Evolutionary conservation across 345 rosid genomes (phyloP), one percentile per base, ranked within the genome.

Genomic region (Syzygium oleosum): DNA sequence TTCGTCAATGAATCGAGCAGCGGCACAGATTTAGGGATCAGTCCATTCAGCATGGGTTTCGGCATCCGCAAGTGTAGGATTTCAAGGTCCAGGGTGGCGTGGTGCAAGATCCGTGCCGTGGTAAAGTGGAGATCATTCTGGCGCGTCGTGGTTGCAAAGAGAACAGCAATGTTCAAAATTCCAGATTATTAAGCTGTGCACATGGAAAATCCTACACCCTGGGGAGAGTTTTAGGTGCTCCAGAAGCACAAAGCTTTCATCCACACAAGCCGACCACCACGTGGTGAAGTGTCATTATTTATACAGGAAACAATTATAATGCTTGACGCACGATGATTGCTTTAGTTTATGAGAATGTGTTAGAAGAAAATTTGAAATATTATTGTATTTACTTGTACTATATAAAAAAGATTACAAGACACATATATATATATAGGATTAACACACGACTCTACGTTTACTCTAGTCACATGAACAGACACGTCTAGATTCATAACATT

Each of bases 51-150:
- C 85, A 90, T 88, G 4, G 83, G 85, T 55, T 86, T 65, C 11
- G 79, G 89, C 68, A 84, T 91, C 80, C 90, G 41, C 73, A 19
- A 88, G 61, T 89, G 87, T 13, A 90, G 88, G 54, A 86, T 86
- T 17, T 87, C 91, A 83, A 90, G 90, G 61, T 91, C 95, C 1
- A 94, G 87, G 89, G 95, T 89, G 7, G 86, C 94, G 17, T 94
- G 98, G 99, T 92, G 94, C 85, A 94, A 94, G 93, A 86, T 96
- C 38, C 88, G 94, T 56, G 95, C 98, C 21, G 95, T 92, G 41
- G 63, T 95, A 23, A 92, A 88, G 56, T 63, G 89, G 88, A 46
- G 86, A 27, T 91, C 91, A 0, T 78, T 94, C 6, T 53, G 89
- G 90, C 89, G 90, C 7, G 63, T 86, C 16, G 56, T 90, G 73